Evolutionary conservation across 176 grass and related monocot genomes (phyloP).

Genomic region (Triticum timopheevii): DNA sequence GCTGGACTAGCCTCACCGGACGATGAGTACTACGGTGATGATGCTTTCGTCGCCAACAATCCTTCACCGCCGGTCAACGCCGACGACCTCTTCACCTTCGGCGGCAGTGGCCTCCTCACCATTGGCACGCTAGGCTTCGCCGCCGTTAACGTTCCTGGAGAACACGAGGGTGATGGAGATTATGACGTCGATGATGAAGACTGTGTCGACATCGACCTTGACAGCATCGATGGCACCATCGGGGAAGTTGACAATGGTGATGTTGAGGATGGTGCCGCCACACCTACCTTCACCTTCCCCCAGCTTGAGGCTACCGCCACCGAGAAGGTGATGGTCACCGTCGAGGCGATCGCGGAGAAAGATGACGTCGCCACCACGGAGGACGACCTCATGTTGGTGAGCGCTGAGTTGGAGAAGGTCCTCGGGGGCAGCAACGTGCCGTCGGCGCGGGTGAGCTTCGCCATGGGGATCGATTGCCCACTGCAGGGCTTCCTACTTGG

Average conservation of each 20-base stretch:
- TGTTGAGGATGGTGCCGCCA: slow-evolving; percentile 11
- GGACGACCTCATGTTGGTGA: slow-evolving; percentile 83
- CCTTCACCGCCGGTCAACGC: background rate
- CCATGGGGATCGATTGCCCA: slow-evolving; percentile 57
- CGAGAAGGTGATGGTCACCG: slow-evolving; percentile 30
- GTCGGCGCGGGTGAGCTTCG: slow-evolving; percentile 77
- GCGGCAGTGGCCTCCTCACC: slow-evolving; percentile 49
- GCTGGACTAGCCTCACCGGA: slow-evolving; percentile 51
- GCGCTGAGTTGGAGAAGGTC: slow-evolving; percentile 86
- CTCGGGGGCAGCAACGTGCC: slow-evolving; percentile 45
- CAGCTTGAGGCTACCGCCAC: background rate
- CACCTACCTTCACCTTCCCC: slow-evolving; percentile 45
- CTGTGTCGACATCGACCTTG: background rate
- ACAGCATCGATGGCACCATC: background rate
- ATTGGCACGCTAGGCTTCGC: slow-evolving; percentile 64
- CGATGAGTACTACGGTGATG: slow-evolving; percentile 34
- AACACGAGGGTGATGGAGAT: background rate
- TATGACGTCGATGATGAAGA: background rate
- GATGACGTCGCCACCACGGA: slow-evolving; percentile 69
- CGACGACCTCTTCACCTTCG: slow-evolving; percentile 42
- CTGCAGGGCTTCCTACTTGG: slow-evolving; percentile 91
- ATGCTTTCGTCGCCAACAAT: slow-evolving; percentile 21
- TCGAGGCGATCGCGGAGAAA: slow-evolving; percentile 83
- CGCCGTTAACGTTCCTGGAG: slow-evolving; percentile 16
- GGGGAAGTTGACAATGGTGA: background rate